Evolutionary conservation across 495 filamentous ascomycete genomes (phyloP), one percentile per base, ranked within the genome.

Genomic region (Penicillium antarcticum): DNA sequence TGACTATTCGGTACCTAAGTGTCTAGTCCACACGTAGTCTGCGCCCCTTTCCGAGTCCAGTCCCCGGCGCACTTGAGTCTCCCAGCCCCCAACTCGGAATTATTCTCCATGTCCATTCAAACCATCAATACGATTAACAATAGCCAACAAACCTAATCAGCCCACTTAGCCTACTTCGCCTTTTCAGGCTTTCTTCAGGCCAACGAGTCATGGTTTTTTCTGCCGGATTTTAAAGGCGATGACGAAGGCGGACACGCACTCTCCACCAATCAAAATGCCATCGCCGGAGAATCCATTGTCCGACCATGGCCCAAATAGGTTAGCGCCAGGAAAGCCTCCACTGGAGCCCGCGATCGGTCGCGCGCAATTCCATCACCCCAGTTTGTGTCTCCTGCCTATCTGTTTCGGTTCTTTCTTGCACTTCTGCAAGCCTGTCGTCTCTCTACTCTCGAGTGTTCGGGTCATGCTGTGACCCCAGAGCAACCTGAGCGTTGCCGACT

Each of bases 291-390:
- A 61, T 42, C 21, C 9, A 57, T 23, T 36, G 18, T 33, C 63
- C 60, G 61, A 29, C 4, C 9, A 8, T 21, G 19, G 12, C 2
- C 24, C 21, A 42, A 67, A 48, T 42, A 19, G 60, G 68, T 53
- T 74, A 72, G 71, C 43, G 59, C 45, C 44, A 68, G 65, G 56
- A 58, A 63, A 57, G 66, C 69, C 70, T 74, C 69, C 71, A 69
- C 66, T 67, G 61, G 62, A 65, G 68, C 59, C 71, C 66, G 69
- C 69, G 69, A 74, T 72, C 69, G 67, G 62, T 72, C 66, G 71
- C 69, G 71, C 71, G 71, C 71, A 74, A 68, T 70, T 65, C 60
- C 45, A 46, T 57, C 49, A 49, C 47, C 38, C 34, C 45, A 52
- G 45, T 58, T 24, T 46, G 42, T 57, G 47, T 45, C 46, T 50